Evolutionary conservation across 768 basidiomycete species (phyloP).

Genomic region (Xerocomellus dryophilus): DNA sequence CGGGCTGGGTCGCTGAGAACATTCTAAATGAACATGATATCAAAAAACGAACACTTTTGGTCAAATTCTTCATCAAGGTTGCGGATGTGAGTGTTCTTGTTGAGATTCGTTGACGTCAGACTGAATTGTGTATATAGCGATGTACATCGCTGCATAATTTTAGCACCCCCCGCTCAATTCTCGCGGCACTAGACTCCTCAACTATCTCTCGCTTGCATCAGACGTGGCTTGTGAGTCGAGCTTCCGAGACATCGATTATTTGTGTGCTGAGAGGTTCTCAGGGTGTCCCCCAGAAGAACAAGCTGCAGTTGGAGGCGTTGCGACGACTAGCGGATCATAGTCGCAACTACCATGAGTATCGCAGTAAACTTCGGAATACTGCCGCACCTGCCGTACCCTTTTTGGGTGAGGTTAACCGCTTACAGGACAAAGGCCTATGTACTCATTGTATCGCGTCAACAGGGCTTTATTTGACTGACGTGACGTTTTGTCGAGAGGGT

Average conservation of each 20-base stretch:
- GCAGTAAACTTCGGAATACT: conserved; percentile 81
- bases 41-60: conserved; percentile 71
- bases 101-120: conserved; percentile 2
- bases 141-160: conserved; percentile 84
- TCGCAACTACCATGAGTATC: conserved; percentile 89
- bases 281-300: conserved; percentile 86
- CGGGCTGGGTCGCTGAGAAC: conserved; percentile 94
- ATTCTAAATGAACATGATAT: conserved; percentile 88
- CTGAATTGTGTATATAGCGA: conserved; percentile 50
- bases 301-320: conserved; percentile 69
- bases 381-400: conserved; percentile 93
- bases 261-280: conserved; percentile 32
- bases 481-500: conserved; percentile 95
- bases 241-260: not conserved
- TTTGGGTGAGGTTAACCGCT: conserved; percentile 55
- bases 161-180: conserved; percentile 87
- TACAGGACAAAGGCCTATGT: not conserved
- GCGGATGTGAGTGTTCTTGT: conserved; percentile 63
- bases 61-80: conserved; percentile 94
- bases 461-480: conserved; percentile 87
- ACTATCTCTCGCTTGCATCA: conserved; percentile 89
- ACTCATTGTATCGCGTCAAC: conserved; percentile 14
- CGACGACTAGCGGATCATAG: conserved; percentile 88
- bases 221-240: conserved; percentile 83
- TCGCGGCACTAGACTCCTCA: conserved; percentile 93